Base-by-base conservation (phyloP, 192 early-diverging fungal species). In the Jimgerdemannia lactiflua region DNA sequence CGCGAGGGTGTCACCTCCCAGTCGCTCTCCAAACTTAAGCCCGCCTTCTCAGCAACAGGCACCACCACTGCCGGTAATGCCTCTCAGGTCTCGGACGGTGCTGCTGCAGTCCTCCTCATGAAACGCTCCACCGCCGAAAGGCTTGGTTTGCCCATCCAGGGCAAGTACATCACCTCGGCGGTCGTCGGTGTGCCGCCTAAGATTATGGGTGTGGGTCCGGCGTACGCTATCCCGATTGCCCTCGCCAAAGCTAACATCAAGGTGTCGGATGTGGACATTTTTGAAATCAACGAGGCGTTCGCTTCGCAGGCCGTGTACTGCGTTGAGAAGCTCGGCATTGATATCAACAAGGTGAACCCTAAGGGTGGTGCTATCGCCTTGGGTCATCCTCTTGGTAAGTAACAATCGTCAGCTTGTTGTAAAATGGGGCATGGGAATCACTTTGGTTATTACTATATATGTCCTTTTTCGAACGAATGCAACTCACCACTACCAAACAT, bases 291-390 rank as follows among this genome's bases (percentile, higher is more conserved):
- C 86, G 97, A 98, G 86, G 97, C 97, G 39, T 98, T 99, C 85
- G 97, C 97, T 42, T 98, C 96, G 70, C 96, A 99, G 86, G 94
- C 96, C 14, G 91, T 97, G 54, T 97, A 95, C 90, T 94, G 89
- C 72, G 89, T 94, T 59, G 91, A 97, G 83, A 93, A 95, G 81
- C 91, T 96, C 59, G 91, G 90, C 39, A 92, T 99, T 70, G 88
- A 90, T 76, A 79, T 92, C 80, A 90, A 94, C 72, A 98, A 95
- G 91, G 95, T 98, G 80, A 99, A 99, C 88, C 95, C 95, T 66
- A 94, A 95, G 90, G 98, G 98, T 74, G 98, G 98, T 76, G 98
- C 98, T 44, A 99, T 99, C 73, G 95, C 98, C 40, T 90, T 98
- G 74, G 98, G 98, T 74, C 98, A 99, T 83, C 98, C 98, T 71